Evolutionary conservation across 2,329 filamentous ascomycete species (phyloP).

Genomic region (Fusarium sp.): DNA sequence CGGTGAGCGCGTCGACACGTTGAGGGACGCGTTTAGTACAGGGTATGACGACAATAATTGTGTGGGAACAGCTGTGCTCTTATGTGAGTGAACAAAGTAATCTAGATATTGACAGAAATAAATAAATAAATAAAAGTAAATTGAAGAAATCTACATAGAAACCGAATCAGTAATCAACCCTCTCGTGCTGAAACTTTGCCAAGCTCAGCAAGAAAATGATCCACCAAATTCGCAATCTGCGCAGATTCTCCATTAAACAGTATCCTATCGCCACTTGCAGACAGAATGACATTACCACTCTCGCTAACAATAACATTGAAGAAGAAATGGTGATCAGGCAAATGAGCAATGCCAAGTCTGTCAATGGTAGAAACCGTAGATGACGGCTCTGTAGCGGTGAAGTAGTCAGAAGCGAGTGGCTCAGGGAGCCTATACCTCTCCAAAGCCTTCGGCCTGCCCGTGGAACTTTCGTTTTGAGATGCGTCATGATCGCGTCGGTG

Average conservation of each 20-base stretch:
- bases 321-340: not conserved
- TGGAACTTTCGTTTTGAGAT: accelerated
- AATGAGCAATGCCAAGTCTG: not conserved
- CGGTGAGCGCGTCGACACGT: not conserved
- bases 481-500: not conserved
- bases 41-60: not conserved
- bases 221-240: accelerated
- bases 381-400: not conserved
- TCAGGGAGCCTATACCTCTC: slow-evolving; percentile 2
- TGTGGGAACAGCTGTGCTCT: accelerated
- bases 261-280: not conserved
- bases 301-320: not conserved
- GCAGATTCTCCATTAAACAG: accelerated
- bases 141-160: not conserved
- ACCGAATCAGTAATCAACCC: not conserved
- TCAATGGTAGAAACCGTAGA: not conserved
- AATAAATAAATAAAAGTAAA: not conserved
- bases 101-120: not conserved
- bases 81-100: accelerated
- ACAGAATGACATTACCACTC: not conserved
- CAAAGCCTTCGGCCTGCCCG: not conserved
- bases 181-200: not conserved
- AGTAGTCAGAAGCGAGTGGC: slow-evolving; percentile 6
- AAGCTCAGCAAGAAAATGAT: not conserved
- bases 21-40: not conserved